phyloP scores from a whole-genome alignment of 2,329 filamentous ascomycete genomes.

The Ceratocystis colombiana region DNA sequence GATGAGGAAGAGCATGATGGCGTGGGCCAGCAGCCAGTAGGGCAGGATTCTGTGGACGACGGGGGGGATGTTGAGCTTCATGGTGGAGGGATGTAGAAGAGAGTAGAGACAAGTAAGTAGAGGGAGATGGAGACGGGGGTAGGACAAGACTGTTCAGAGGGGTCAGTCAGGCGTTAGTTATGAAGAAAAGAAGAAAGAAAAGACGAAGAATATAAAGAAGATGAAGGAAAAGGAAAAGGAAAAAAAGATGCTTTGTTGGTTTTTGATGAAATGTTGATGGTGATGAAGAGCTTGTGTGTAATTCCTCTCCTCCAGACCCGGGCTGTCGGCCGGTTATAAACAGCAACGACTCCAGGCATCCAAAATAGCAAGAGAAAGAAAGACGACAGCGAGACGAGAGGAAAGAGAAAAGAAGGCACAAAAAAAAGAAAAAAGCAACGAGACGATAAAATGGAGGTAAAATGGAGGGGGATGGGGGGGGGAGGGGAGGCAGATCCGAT shows the following conservation, averaged over 20 bases:
- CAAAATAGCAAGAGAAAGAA: not conserved
- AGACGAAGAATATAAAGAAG: not conserved
- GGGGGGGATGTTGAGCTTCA: not conserved
- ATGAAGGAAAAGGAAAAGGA: not conserved
- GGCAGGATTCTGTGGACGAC: slow-evolving; percentile 7
- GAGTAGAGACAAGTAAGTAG: not conserved
- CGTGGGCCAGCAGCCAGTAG: slow-evolving; percentile 29
- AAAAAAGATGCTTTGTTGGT: not conserved
- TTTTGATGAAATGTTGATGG: not conserved
- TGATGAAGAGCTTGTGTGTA: not conserved
- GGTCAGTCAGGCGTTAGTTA: not conserved
- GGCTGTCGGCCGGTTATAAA: slow-evolving; percentile 13
- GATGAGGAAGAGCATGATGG: slow-evolving; percentile 58
- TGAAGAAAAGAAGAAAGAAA: not conserved
- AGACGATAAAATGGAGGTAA: no score
- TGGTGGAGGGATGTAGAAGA: not conserved
- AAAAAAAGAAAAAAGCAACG: no score
- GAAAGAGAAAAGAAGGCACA: not conserved
- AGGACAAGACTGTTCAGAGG: not conserved
- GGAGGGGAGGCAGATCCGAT: no score
- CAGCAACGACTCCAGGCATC: slow-evolving; percentile 3
- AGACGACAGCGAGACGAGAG: not conserved
- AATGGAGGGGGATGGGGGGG: no score
- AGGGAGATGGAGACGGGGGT: slow-evolving; percentile 1
- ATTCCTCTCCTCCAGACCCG: not conserved